Evolutionary conservation across 345 rosid species (phyloP).

Genomic region (Garcia nutans): DNA sequence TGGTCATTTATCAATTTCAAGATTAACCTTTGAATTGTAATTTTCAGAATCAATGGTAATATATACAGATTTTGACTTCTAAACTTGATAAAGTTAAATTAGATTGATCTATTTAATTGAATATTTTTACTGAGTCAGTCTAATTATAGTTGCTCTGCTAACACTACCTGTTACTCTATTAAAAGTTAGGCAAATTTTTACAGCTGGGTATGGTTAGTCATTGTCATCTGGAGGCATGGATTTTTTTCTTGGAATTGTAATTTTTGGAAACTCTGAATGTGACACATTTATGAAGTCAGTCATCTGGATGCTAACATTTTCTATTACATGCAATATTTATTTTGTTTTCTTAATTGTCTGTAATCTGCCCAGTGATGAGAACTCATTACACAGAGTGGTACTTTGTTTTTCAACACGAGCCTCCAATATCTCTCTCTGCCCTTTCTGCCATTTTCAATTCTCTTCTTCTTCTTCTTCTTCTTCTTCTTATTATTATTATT

Average conservation of each 20-base stretch:
- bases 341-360: neutral
- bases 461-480: neutral
- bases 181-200: too few species aligned
- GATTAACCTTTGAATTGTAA: too few species aligned
- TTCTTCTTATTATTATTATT: conserved; percentile 12
- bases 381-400: neutral
- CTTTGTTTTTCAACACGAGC: conserved; percentile 9
- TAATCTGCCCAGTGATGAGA: conserved; percentile 7
- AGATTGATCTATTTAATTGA: neutral
- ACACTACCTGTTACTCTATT: neutral
- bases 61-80: neutral
- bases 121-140: too few species aligned
- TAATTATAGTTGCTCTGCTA: neutral
- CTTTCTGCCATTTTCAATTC: neutral
- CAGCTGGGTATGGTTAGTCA: too few species aligned
- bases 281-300: too few species aligned
- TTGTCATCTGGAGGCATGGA: too few species aligned
- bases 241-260: neutral
- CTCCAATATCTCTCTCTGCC: conserved; percentile 2
- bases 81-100: too few species aligned
- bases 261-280: too few species aligned
- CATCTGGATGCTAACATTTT: neutral
- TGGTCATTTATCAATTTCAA: too few species aligned
- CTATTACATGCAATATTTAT: too few species aligned
- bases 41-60: too few species aligned